A percentile compares a stretch with the other conserved stretches of the same genome.
These are phyloP conservation scores for Ormosia semicastrata DNA, from an alignment of 306 rosid genomes.

Conservation along the genomic window DNA sequence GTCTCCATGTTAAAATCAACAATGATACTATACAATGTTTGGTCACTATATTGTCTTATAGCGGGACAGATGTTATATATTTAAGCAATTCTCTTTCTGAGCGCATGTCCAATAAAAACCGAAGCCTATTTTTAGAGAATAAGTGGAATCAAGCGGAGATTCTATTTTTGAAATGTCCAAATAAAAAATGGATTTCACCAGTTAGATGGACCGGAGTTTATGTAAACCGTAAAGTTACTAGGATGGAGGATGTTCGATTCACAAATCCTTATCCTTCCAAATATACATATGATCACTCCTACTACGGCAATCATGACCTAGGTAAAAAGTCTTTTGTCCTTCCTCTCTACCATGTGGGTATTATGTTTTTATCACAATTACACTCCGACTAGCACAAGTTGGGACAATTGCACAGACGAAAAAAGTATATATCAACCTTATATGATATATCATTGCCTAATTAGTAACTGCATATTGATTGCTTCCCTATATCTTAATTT, in stretches of 20 bases:
- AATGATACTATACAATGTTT: not conserved
- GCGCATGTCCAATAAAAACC: too few species aligned
- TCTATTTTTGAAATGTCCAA: not conserved
- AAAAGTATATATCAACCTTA: too few species aligned
- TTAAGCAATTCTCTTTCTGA: too few species aligned
- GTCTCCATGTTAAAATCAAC: too few species aligned
- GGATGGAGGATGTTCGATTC: conserved; percentile 4
- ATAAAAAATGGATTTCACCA: not conserved
- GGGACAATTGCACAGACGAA: not conserved
- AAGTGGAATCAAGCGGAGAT: not conserved
- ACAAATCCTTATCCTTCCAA: not conserved
- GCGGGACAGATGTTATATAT: too few species aligned
- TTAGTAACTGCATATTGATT: too few species aligned
- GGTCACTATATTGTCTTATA: too few species aligned
- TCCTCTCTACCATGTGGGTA: not conserved
- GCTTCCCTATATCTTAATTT: too few species aligned
- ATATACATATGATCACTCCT: not conserved
- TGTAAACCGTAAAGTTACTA: not conserved
- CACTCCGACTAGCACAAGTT: not conserved
- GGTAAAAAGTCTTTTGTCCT: too few species aligned
- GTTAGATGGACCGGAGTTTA: not conserved
- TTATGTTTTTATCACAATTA: not conserved
- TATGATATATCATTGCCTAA: too few species aligned
- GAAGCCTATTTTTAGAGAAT: too few species aligned
- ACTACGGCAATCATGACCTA: not conserved